A percentile compares a stretch with the other conserved stretches of the same genome.
phyloP scores from a whole-genome alignment of 306 rosid genomes.

The Sophora flavescens region DNA sequence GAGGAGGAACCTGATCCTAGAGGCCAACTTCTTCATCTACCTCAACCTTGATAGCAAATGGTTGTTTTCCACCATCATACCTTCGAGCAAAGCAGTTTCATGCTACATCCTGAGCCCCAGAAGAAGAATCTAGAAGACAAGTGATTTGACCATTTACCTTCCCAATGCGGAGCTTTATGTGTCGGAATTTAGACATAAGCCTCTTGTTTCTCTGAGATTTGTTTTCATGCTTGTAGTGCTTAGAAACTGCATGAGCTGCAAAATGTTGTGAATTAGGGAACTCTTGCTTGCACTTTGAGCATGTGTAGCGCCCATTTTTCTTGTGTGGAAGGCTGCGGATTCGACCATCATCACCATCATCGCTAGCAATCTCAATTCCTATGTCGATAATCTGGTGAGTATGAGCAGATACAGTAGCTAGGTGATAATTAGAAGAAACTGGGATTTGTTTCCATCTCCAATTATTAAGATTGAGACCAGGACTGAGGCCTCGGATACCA shows the following conservation, averaged over 20 bases:
- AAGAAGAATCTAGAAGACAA: neutral
- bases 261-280: slow-evolving; percentile 21
- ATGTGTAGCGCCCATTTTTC: slow-evolving; percentile 44
- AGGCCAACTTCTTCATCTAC: neutral
- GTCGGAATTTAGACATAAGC: slow-evolving; percentile 18
- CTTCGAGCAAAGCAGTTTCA: neutral
- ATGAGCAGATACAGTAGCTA: too few species aligned
- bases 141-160: neutral
- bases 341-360: slow-evolving; percentile 30
- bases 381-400: too few species aligned
- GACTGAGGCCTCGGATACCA: too few species aligned
- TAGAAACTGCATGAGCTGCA: slow-evolving; percentile 39
- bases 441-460: too few species aligned
- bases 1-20: neutral
- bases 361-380: too few species aligned
- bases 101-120: neutral
- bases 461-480: too few species aligned
- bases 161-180: neutral
- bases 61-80: neutral
- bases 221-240: slow-evolving; percentile 36
- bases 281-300: slow-evolving; percentile 4
- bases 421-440: too few species aligned
- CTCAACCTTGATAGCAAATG: neutral
- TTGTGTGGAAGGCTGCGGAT: slow-evolving; percentile 21
- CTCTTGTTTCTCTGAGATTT: slow-evolving; percentile 31